Evolutionary conservation across 306 rosid genomes (phyloP), one percentile per base, ranked within the genome.

Genomic region (Vigna unguiculata): DNA sequence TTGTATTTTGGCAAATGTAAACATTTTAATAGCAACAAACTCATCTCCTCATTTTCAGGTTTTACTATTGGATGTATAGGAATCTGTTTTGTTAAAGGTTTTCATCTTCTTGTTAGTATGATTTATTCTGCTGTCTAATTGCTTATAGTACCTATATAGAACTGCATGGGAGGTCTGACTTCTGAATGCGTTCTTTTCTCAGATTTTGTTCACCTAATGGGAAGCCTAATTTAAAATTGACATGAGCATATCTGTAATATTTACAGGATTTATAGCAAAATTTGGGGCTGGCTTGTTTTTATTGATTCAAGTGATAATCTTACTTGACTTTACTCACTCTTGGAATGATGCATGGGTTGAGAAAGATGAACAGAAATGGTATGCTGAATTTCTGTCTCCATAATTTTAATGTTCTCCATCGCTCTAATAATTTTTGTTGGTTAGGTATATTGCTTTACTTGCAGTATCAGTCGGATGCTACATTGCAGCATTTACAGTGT

Each of bases 341-440:
- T 95, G 99, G 99, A 95, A 95, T 81, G 99, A 95, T 70, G 85
- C 97, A 54, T 95, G 99, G 97, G 93, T 89, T 65, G 99, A 84
- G 83, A 95, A 95, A 86, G 97, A 92, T 73, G 99, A 95, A 57
- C 96, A 81, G 67, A 95, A 88, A 85, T 95, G 99, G 99, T 95
- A 54, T 34, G 87, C 80, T 69, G 21, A 73, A 38, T 51, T 19
- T 11, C 22, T 12, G 71, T 22, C 14, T 47, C 52, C 5, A 19
- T 53, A 48, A 25, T 40, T 79, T 67, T 51, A 79, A 61, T 60
- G 32, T 41, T 54, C 63, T 38, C 57, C 57, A 57, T 67, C 40
- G 76, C 80, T 58, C 38, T 83, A 32, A 80, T 58, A 51, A 58
- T 21, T 83, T 74, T 74, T 11, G 78, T 15, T 81, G 61, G 81